Conservation (phyloP, 192 early-diverging fungal genomes). For the Coemansia sp. region DNA sequence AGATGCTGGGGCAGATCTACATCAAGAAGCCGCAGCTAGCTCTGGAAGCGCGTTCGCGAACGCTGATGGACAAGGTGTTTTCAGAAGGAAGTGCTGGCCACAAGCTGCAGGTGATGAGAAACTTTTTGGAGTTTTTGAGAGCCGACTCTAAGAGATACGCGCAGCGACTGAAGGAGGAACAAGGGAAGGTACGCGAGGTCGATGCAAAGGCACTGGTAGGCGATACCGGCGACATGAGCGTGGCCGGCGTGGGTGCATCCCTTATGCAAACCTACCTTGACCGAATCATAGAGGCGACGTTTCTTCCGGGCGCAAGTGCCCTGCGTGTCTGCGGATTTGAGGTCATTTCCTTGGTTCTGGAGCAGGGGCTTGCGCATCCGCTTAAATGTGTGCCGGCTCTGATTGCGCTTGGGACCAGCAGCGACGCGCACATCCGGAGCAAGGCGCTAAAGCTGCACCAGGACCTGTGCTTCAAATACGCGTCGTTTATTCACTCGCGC, state of each 20-base stretch:
- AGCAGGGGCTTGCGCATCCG: conserved; percentile 91
- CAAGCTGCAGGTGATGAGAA: conserved; percentile 70
- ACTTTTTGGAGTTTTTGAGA: conserved; percentile 71
- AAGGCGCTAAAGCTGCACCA: conserved; percentile 74
- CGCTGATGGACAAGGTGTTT: conserved; percentile 73
- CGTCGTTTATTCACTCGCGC: conserved; percentile 83
- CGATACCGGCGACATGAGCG: conserved; percentile 78
- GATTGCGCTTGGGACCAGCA: conserved; percentile 80
- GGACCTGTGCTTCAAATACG: conserved; percentile 80
- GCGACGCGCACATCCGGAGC: conserved; percentile 63
- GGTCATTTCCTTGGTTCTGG: conserved; percentile 78
- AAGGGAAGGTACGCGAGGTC: conserved; percentile 49
- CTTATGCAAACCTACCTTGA: conserved; percentile 89
- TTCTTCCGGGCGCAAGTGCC: conserved; percentile 53
- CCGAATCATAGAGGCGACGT: conserved; percentile 72
- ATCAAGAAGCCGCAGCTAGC: conserved; percentile 71
- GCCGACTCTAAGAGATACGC: conserved; percentile 63
- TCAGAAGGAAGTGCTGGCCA: conserved; percentile 43
- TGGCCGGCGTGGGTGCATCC: conserved; percentile 82
- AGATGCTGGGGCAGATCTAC: conserved; percentile 72
- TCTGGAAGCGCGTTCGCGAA: conserved; percentile 55
- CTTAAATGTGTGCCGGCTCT: conserved; percentile 87
- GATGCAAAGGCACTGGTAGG: conserved; percentile 80
- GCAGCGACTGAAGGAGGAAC: conserved; percentile 47
- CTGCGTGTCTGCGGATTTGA: conserved; percentile 78